Conservation (phyloP, 495 filamentous ascomycete genomes). For the Aspergillus steynii region DNA sequence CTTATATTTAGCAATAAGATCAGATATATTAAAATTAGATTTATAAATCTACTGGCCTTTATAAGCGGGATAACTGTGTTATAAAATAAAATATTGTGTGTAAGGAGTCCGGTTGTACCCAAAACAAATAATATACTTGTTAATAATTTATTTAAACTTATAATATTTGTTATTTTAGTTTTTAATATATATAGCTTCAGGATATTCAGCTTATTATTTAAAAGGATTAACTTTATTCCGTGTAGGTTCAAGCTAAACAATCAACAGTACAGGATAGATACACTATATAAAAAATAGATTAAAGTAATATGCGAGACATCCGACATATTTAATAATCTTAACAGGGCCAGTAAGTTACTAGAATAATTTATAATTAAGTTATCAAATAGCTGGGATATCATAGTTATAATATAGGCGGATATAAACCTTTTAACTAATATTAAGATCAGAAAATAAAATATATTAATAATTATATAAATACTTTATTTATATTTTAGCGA, state of each 20-base stretch:
- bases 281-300: not conserved
- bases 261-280: not conserved
- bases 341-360: not conserved
- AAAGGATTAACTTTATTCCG: not conserved
- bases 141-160: not conserved
- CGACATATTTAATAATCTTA: not conserved
- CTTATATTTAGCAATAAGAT: too few species aligned
- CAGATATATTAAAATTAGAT: not conserved
- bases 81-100: constrained; percentile 2
- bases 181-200: not conserved
- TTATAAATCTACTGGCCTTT: not conserved
- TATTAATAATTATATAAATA: not conserved
- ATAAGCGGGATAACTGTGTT: not conserved
- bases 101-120: not conserved
- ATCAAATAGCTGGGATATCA: not conserved
- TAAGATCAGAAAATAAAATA: not conserved
- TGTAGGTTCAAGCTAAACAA: not conserved
- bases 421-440: not conserved
- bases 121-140: not conserved
- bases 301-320: not conserved
- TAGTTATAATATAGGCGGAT: not conserved
- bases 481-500: not conserved
- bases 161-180: not conserved
- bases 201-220: not conserved
- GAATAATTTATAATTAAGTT: not conserved